phyloP scores from a whole-genome alignment of 495 filamentous ascomycete species.

The Evernia prunastri region DNA sequence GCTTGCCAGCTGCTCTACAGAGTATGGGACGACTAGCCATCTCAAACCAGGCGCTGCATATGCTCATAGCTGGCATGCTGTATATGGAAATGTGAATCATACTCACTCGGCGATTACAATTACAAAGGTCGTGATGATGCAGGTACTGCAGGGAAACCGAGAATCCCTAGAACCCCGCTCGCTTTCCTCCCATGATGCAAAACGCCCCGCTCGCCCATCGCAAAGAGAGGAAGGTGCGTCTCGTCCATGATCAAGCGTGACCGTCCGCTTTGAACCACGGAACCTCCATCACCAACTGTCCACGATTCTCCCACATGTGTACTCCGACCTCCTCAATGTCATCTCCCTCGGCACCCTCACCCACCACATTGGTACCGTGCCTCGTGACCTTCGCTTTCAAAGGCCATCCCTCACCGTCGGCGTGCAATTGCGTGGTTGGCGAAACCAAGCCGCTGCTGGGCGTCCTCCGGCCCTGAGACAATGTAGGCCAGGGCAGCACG shows the following conservation, averaged over 20 bases:
- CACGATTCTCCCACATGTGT: conserved; percentile 20
- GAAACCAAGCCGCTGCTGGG: background rate
- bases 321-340: conserved; percentile 18
- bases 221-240: background rate
- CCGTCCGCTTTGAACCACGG: conserved; percentile 18
- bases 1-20: no score
- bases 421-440: no score
- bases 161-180: background rate
- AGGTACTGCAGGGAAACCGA: background rate
- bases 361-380: background rate
- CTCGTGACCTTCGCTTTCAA: conserved; percentile 14
- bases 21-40: no score
- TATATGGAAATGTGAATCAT: no score
- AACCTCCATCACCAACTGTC: conserved; percentile 18
- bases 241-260: background rate
- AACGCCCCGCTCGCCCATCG: background rate
- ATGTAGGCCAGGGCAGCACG: background rate
- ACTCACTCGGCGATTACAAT: no score
- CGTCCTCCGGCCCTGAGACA: background rate
- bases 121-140: no score
- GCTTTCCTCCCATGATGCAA: background rate
- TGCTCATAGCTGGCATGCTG: no score
- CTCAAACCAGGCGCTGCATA: no score
- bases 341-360: conserved; percentile 8
- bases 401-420: background rate